Base-by-base conservation (phyloP, 139 green algal genomes). In the Edaphochlamys debaryana region DNA sequence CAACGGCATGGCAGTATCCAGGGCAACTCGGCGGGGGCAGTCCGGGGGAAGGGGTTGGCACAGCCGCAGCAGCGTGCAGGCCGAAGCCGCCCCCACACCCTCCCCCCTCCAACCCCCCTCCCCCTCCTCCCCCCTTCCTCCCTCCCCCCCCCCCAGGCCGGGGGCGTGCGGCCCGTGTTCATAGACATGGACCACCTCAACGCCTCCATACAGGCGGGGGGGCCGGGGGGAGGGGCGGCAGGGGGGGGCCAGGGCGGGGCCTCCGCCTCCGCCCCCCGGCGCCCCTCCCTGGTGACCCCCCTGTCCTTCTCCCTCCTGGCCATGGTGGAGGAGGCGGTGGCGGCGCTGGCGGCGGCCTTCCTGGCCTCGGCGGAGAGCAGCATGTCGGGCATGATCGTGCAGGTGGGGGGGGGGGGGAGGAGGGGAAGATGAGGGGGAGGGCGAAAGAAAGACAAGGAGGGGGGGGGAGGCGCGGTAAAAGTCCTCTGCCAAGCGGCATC, bases 361-460 rank as follows among this genome's bases (percentile, higher is more conserved):
- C 56, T 63, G 56, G 56, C 25, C 23, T n/a, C 56, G 19, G 56
- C 56, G 56, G 56, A 63, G 56, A 63, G 56, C 56, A 63, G 56
- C 56, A 63, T 63, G 56, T 32, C 56, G 56, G 56, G 56, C 56
- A 63, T 63, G 56, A 63, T 63, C 56, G 56, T 63, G 56, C 56
- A 63, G 56, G 56, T 63, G 56, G 17, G 56, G 52, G 15, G 17
- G 17, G 4, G 13, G 17, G 52, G 15, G 15, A 20, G 52, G 52
- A 15, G 4, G 52, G 45, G 11, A 13, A 9, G 45, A 54, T 22
- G 45, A 54, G 11, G 13, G 45, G 45, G 45, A 22, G 45, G 45
- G 45, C 13, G 17, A 20, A 15, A 30, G 52, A 15, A 27, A 25
- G 52, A 4, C 17, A 15, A 27, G 17, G 52, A 15, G 13, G 13